Percentiles rank a stretch among this genome's conserved stretches.
These are phyloP conservation scores for Globisporangium polare DNA, from an alignment of 352 stramenopile genomes.

Conservation along the genomic window DNA sequence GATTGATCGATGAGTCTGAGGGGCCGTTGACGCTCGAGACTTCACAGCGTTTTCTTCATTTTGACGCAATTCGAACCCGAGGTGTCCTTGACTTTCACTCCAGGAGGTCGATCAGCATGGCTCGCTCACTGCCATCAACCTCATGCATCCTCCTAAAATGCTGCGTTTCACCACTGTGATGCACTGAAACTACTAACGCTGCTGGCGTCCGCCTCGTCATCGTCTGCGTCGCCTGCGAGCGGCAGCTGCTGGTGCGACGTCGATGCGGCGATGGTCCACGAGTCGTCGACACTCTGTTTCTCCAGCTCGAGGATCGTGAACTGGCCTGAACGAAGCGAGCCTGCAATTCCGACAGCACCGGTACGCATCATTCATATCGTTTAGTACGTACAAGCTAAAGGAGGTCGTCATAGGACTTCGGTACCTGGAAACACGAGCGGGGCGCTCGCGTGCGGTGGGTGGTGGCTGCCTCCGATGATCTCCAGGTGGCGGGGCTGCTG, in stretches of 20 bases:
- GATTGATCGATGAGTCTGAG: too few relatives aligned
- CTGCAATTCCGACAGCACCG: constrained; percentile 20
- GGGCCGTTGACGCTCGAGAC: too few relatives aligned
- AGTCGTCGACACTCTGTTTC: constrained; percentile 38
- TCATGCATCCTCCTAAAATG: too few relatives aligned
- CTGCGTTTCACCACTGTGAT: not conserved
- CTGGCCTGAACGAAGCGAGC: constrained; percentile 60
- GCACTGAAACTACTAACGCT: not conserved
- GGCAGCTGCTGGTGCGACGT: constrained; percentile 38
- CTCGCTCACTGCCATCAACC: too few relatives aligned
- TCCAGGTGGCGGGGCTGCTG: constrained; percentile 32
- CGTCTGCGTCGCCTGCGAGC: constrained; percentile 16
- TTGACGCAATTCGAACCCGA: too few relatives aligned
- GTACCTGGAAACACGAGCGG: constrained; percentile 63
- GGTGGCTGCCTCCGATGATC: constrained; percentile 53
- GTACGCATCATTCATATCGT: not conserved
- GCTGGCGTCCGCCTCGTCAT: not conserved
- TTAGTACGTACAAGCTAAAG: not conserved
- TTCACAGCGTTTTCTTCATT: too few relatives aligned
- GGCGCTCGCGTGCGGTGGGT: constrained; percentile 34
- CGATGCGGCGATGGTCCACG: constrained; percentile 43
- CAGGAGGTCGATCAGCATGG: too few relatives aligned
- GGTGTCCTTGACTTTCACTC: too few relatives aligned
- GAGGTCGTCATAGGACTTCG: not conserved
- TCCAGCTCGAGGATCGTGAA: constrained; percentile 74